Conservation (phyloP, 495 filamentous ascomycete species). For the Trichoderma asperelloides region DNA sequence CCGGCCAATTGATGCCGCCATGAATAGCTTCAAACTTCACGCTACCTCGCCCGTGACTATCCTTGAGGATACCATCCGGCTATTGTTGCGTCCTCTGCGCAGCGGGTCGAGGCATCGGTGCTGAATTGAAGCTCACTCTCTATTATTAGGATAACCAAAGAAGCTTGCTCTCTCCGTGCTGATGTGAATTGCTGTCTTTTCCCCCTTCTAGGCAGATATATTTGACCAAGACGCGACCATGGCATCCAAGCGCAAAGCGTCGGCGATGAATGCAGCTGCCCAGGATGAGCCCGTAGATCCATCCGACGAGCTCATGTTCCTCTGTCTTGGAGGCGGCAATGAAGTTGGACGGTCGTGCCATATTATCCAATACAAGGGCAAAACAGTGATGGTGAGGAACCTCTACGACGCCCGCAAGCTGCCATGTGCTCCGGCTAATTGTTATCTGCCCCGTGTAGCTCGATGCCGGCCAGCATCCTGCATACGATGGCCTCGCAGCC, state of each 20-base stretch:
- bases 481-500: constrained; percentile 89
- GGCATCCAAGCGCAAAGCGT: constrained; percentile 69
- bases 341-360: constrained; percentile 97
- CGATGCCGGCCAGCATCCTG: constrained; percentile 92
- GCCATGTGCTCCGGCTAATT: not conserved
- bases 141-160: not conserved
- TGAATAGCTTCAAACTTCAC: not conserved
- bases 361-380: constrained; percentile 97
- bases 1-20: not conserved
- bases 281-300: constrained; percentile 67
- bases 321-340: constrained; percentile 89
- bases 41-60: not conserved
- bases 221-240: constrained; percentile 29
- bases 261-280: constrained; percentile 48
- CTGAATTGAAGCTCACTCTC: not conserved
- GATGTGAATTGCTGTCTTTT: constrained; percentile 8
- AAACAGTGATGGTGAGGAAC: constrained; percentile 88
- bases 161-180: not conserved
- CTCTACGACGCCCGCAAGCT: not conserved
- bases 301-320: constrained; percentile 82
- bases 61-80: not conserved
- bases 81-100: not conserved
- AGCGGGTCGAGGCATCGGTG: not conserved
- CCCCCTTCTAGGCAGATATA: not conserved
- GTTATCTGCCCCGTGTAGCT: constrained; percentile 44